A percentile compares a stretch with the other conserved stretches of the same genome.
Conservation (phyloP, 345 rosid species). For the Eucalyptus polybractea region DNA sequence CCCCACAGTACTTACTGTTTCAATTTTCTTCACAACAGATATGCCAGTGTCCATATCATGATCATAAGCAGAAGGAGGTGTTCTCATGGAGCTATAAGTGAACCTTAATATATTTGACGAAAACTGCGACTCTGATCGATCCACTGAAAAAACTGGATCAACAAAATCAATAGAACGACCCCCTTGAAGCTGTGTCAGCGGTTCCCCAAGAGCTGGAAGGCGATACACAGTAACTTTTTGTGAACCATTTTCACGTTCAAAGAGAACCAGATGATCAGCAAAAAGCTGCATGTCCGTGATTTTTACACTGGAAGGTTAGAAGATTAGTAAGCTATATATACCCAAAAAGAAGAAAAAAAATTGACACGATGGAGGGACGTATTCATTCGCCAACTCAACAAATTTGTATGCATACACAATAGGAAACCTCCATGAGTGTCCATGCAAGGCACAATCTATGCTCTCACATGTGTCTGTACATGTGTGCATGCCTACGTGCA, state of each 20-base stretch:
- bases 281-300: conserved; percentile 71
- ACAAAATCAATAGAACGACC: conserved; percentile 53
- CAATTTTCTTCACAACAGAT: conserved; percentile 73
- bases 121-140: conserved; percentile 38
- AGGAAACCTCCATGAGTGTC: too few relatives aligned
- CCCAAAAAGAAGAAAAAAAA: not conserved
- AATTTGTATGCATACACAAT: too few relatives aligned
- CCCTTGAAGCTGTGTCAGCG: conserved; percentile 42
- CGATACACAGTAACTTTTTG: conserved; percentile 44
- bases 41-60: conserved; percentile 65
- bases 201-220: conserved; percentile 67
- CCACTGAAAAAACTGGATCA: conserved; percentile 63
- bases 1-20: conserved; percentile 38
- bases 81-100: conserved; percentile 69
- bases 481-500: too few relatives aligned
- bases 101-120: conserved; percentile 64
- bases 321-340: not conserved
- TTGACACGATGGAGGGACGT: too few relatives aligned
- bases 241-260: conserved; percentile 76
- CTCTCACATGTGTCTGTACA: too few relatives aligned
- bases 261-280: conserved; percentile 58
- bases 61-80: conserved; percentile 71
- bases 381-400: too few relatives aligned
- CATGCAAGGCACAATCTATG: too few relatives aligned
- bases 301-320: conserved; percentile 44